Base-by-base conservation (phyloP, 2,329 filamentous ascomycete genomes). In the Paraphaeosphaeria sporulosa region DNA sequence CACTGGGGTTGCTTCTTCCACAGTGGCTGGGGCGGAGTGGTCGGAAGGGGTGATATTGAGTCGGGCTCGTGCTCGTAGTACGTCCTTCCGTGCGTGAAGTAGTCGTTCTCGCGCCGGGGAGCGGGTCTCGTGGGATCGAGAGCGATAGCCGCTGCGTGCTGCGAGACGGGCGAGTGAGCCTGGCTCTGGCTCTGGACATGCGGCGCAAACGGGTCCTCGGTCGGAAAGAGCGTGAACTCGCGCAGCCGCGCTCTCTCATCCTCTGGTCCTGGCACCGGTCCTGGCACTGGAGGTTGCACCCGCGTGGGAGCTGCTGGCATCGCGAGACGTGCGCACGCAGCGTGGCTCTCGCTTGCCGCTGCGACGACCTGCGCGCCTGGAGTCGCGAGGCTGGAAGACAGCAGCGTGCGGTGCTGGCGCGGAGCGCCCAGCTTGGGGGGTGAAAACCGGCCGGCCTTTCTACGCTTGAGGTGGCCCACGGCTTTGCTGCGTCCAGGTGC, bases 181-280 rank as follows among this genome's bases (percentile, higher is more conserved):
- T 32, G 30, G 10, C 27, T 30, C 27, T 8, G 27, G 8, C 30
- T 32, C 30, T 5, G 30, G 10, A 32, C 30, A 15, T 40, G 21
- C 34, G 36, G 13, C 8, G 34, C n/a, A 13, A 42, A 49, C 30
- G 54, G 54, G 15, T 57, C 47, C 9, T 55, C 52, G 4, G 52
- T 47, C 4, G 52, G 52, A n/a, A 55, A 55, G 5, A 55, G 42
- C 13, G 40, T 55, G 42, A 55, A 55, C 25, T 44, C 52, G 27
- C 25, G 12, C 7, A 55, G 52, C 1, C 52, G 52, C 27, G 3
- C 27, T 43, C 42, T n/a, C 19, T 55, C 52, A 2, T 47, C 52
- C 8, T n/a, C 42, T 46, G 52, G 19, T 12, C 25, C 27, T 7
- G 52, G 17, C n/a, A 40, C 25, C 17, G 52, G 40, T 12, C 25